phyloP scores from a whole-genome alignment of 805 yeast species.

The Danielia oregonensis region DNA sequence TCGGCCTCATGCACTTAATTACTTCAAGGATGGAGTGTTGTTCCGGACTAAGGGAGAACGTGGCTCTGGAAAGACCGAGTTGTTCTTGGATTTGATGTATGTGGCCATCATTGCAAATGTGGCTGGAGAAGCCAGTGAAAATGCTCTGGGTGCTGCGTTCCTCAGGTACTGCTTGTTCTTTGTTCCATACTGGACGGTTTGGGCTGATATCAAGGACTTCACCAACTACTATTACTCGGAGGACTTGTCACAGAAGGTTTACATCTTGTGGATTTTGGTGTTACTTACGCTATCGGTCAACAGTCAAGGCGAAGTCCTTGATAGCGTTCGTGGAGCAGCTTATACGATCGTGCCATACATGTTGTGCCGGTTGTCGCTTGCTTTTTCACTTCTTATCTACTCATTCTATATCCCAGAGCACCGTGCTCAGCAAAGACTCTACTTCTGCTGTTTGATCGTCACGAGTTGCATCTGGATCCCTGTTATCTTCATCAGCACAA shows the following conservation, averaged over 20 bases:
- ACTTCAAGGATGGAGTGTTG: slow-evolving; percentile 53
- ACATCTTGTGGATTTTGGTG: slow-evolving; percentile 50
- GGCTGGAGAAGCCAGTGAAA: slow-evolving; percentile 50
- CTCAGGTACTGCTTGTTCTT: slow-evolving; percentile 48
- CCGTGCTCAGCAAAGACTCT: slow-evolving; percentile 45
- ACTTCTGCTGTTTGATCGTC: slow-evolving; percentile 26
- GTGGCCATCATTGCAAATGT: slow-evolving; percentile 62
- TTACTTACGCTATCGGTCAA: slow-evolving; percentile 51
- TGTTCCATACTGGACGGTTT: slow-evolving; percentile 58
- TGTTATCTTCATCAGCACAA: slow-evolving; percentile 45
- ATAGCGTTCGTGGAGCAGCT: slow-evolving; percentile 36
- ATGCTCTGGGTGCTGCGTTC: slow-evolving; percentile 46
- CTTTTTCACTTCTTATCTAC: slow-evolving; percentile 31
- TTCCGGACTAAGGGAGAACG: slow-evolving; percentile 56
- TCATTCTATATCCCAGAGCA: slow-evolving; percentile 48
- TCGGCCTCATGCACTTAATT: slow-evolving; percentile 57
- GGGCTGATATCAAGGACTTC: slow-evolving; percentile 63
- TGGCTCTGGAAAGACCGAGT: slow-evolving; percentile 48
- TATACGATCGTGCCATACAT: slow-evolving; percentile 46
- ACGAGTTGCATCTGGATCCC: slow-evolving; percentile 47
- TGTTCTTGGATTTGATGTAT: slow-evolving; percentile 59
- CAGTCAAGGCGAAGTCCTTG: slow-evolving; percentile 35
- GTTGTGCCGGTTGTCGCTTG: slow-evolving; percentile 41
- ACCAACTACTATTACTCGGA: slow-evolving; percentile 62
- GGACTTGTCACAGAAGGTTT: slow-evolving; percentile 51